These are phyloP conservation scores for Groenewaldozyma auringiensis DNA, from an alignment of 1,139 yeast genomes.

Conservation along the genomic window DNA sequence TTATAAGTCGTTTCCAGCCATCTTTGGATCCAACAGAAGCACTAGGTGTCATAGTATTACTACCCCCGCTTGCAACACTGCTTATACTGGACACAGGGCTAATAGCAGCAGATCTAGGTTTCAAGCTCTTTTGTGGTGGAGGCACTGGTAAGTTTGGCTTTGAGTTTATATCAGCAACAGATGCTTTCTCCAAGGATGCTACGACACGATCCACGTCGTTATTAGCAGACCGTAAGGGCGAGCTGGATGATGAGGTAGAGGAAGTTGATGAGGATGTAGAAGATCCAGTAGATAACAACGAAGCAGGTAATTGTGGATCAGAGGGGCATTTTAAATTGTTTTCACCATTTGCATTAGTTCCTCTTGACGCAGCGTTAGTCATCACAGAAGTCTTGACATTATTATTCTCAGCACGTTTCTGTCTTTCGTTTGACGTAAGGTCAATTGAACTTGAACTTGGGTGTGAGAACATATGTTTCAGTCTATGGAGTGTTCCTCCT, in stretches of 20 bases:
- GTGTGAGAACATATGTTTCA: background rate
- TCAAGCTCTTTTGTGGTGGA: background rate
- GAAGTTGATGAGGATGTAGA: background rate
- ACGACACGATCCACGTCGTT: slow-evolving; percentile 3
- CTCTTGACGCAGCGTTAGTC: too few relatives aligned
- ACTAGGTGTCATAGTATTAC: background rate
- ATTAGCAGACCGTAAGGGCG: slow-evolving; percentile 4
- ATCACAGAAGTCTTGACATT: background rate
- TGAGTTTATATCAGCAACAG: background rate
- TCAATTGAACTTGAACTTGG: slow-evolving; percentile 1
- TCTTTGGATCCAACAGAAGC: background rate
- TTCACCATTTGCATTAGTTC: background rate
- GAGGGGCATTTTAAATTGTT: background rate
- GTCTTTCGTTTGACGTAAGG: background rate
- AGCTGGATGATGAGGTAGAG: background rate
- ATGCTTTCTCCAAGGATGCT: background rate
- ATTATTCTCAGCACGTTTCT: background rate
- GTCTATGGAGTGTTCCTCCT: background rate
- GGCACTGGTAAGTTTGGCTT: background rate
- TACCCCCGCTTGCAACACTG: background rate
- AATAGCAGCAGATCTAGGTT: background rate
- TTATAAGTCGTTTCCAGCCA: slow-evolving; percentile 11
- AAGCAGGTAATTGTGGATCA: background rate
- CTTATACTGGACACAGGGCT: slow-evolving; percentile 4
- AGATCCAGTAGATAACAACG: background rate